These are phyloP conservation scores for Yamadazyma songkhlaensis DNA, from an alignment of 1,139 yeast genomes.

Conservation along the genomic window DNA sequence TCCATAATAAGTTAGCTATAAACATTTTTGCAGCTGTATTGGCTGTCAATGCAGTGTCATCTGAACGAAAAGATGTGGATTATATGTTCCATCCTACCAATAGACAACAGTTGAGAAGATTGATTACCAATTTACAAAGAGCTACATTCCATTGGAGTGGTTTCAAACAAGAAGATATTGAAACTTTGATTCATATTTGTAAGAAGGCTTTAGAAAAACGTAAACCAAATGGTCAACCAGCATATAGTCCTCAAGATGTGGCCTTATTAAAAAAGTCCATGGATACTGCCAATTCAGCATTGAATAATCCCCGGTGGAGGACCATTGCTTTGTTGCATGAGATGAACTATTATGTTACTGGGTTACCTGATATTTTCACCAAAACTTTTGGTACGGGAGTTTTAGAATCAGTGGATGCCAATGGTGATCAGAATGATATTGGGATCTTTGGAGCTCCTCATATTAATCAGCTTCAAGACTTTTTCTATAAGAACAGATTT, in stretches of 20 bases:
- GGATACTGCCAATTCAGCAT: conserved; percentile 44
- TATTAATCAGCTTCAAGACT: conserved; percentile 48
- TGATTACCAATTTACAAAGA: conserved; percentile 59
- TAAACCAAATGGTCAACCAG: conserved; percentile 18
- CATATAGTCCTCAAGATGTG: conserved; percentile 37
- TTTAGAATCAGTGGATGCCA: conserved; percentile 16
- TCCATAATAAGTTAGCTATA: conserved; percentile 56
- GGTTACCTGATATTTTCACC: conserved; percentile 39
- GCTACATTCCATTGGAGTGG: conserved; percentile 79
- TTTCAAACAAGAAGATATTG: conserved; percentile 54
- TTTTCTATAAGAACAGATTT: conserved; percentile 52
- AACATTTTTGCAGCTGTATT: conserved; percentile 64
- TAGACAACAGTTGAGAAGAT: conserved; percentile 49
- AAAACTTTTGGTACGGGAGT: conserved; percentile 44
- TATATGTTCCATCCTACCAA: conserved; percentile 68
- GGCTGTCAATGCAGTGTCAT: conserved; percentile 71
- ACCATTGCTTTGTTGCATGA: conserved; percentile 57
- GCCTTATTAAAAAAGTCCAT: conserved; percentile 40
- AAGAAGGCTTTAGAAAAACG: conserved; percentile 41
- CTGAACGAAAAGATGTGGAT: conserved; percentile 64
- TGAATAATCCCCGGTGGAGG: conserved; percentile 54
- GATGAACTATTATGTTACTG: conserved; percentile 53
- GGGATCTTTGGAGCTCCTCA: conserved; percentile 63
- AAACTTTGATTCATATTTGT: conserved; percentile 49
- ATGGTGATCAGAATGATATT: conserved; percentile 21